A percentile compares a stretch with the other conserved stretches of the same genome.
phyloP scores from a whole-genome alignment of 2,329 filamentous ascomycete genomes.

The Teratosphaeria gauchensis region DNA sequence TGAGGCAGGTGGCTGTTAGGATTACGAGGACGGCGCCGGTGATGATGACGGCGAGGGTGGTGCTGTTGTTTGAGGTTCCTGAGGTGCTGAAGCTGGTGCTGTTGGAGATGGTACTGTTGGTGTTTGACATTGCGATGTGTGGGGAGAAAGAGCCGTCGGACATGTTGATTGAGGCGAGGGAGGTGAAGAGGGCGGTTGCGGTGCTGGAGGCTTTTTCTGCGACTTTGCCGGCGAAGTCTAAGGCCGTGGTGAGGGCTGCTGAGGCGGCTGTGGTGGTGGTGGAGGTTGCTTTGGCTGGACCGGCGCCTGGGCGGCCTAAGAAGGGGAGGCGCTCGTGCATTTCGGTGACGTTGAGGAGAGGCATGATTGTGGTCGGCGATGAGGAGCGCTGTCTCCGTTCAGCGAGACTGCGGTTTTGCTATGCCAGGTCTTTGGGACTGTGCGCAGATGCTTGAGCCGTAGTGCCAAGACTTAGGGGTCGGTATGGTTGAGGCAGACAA shows the following conservation, averaged over 20 bases:
- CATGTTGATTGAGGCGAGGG: background rate
- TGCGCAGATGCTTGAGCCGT: background rate
- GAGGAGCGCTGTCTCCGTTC: no score
- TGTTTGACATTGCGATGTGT: background rate
- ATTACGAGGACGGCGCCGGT: background rate
- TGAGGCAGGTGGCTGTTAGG: background rate
- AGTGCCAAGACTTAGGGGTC: background rate
- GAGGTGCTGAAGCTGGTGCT: background rate
- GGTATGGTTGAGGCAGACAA: background rate
- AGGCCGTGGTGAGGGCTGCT: background rate
- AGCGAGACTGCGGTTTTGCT: no score
- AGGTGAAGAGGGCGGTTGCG: background rate
- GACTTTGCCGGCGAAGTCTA: background rate
- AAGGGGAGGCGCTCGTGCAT: background rate
- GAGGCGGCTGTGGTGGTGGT: background rate
- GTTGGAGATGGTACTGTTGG: background rate
- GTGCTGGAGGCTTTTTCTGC: background rate
- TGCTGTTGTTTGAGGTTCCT: background rate
- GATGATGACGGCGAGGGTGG: slow-evolving; percentile 1
- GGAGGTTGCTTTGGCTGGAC: background rate
- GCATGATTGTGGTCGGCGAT: background rate
- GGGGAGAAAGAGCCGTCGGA: background rate
- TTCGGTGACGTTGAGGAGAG: background rate
- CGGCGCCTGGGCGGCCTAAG: background rate
- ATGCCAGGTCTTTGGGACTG: background rate